A percentile compares a stretch with the other conserved stretches of the same genome.
Conservation (phyloP, 2,329 filamentous ascomycete species). For the Beauveria brongniartii region DNA sequence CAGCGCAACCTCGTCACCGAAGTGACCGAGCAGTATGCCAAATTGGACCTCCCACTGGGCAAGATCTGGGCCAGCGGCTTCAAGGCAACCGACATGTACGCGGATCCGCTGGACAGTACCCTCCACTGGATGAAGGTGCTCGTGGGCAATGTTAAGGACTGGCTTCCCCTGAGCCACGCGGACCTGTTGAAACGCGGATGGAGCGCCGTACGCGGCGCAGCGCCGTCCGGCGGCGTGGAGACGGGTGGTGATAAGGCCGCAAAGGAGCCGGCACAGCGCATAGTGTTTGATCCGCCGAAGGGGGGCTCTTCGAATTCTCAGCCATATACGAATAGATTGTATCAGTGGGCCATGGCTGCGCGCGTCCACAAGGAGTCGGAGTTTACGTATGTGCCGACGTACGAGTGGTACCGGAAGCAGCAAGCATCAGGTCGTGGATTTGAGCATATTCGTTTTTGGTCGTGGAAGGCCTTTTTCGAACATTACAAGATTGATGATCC, state of each 20-base stretch:
- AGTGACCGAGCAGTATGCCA: slow-evolving; percentile 19
- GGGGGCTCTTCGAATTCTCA: not conserved
- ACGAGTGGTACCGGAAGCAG: slow-evolving; percentile 44
- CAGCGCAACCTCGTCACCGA: slow-evolving; percentile 35
- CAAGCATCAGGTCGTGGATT: slow-evolving; percentile 38
- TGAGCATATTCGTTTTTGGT: slow-evolving; percentile 38
- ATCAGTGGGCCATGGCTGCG: slow-evolving; percentile 25
- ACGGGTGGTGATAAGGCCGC: slow-evolving; percentile 6
- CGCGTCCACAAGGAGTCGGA: slow-evolving; percentile 9
- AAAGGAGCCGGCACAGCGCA: slow-evolving; percentile 20
- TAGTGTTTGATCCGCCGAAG: slow-evolving; percentile 40
- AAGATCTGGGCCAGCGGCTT: slow-evolving; percentile 39
- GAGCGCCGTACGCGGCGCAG: slow-evolving; percentile 21
- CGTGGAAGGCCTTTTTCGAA: slow-evolving; percentile 35
- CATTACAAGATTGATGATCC: slow-evolving; percentile 20
- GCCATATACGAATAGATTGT: slow-evolving; percentile 33
- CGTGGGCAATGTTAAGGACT: slow-evolving; percentile 22
- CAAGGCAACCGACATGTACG: slow-evolving; percentile 15
- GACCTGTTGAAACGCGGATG: slow-evolving; percentile 29
- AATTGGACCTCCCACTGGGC: slow-evolving; percentile 23
- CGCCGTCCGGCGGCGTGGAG: not conserved
- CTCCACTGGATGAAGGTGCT: slow-evolving; percentile 29
- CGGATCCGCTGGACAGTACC: slow-evolving; percentile 34
- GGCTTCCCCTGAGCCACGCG: slow-evolving; percentile 27
- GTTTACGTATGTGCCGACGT: slow-evolving; percentile 39